Evolutionary conservation across 2,329 filamentous ascomycete genomes (phyloP).

Genomic region (Colletotrichum sp.): DNA sequence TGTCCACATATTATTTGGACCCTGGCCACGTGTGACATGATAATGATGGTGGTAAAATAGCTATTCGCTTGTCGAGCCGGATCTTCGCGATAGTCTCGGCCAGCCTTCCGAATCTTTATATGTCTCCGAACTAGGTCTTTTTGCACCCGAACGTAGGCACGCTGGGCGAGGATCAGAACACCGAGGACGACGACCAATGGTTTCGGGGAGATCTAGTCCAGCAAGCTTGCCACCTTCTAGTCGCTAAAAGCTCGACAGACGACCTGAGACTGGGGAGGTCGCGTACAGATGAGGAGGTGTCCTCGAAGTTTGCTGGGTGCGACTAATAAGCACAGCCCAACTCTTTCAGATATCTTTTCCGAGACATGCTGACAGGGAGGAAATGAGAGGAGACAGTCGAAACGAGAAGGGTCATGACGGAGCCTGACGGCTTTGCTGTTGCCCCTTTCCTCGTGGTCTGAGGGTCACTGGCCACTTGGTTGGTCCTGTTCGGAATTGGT

Average conservation of each 20-base stretch:
- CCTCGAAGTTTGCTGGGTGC: not conserved
- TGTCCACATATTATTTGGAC: not conserved
- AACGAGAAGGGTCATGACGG: not conserved
- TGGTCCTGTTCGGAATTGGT: not conserved
- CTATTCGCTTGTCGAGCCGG: not conserved
- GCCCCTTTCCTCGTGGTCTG: conserved; percentile 14
- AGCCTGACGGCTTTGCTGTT: not conserved
- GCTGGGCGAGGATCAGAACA: not conserved
- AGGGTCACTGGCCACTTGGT: not conserved
- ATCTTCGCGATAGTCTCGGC: not conserved
- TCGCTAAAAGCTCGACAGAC: not conserved
- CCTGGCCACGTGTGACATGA: not conserved
- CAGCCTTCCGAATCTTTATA: not conserved
- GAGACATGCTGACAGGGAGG: conserved; percentile 1
- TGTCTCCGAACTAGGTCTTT: not conserved
- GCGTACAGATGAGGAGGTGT: not conserved
- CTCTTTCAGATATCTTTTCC: not conserved
- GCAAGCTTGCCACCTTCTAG: not conserved
- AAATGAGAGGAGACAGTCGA: conserved; percentile 1
- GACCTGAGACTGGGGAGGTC: not conserved
- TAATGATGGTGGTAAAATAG: not conserved
- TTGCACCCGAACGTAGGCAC: not conserved
- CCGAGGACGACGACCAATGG: not conserved
- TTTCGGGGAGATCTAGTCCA: not conserved
- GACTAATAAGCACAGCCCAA: not conserved